A percentile compares a stretch with the other conserved stretches of the same genome.
phyloP scores from a whole-genome alignment of 2,329 filamentous ascomycete genomes.

The Penicillium sp. region DNA sequence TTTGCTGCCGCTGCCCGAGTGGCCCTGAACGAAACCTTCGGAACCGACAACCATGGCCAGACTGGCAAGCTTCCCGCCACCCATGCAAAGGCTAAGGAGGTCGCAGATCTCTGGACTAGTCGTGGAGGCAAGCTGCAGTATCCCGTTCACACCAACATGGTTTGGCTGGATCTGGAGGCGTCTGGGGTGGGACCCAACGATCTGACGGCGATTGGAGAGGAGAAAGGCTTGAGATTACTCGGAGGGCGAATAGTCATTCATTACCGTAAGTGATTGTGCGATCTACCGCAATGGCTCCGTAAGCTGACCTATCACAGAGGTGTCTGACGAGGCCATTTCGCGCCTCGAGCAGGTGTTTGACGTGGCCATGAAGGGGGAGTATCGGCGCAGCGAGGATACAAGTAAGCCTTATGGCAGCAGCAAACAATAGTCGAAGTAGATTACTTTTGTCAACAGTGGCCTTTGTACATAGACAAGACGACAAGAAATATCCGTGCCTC shows the following conservation, averaged over 20 bases:
- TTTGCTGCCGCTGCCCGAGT: conserved; percentile 70
- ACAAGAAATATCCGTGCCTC: conserved; percentile 1
- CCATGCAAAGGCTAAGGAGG: conserved; percentile 58
- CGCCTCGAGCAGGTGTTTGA: conserved; percentile 55
- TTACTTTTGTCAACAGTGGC: conserved; percentile 6
- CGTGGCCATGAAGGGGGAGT: conserved; percentile 31
- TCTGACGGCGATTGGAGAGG: conserved; percentile 52
- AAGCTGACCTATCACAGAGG: conserved; percentile 45
- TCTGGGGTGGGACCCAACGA: conserved; percentile 51
- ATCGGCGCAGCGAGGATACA: conserved; percentile 28
- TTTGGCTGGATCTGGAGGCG: conserved; percentile 70
- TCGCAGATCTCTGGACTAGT: conserved; percentile 62
- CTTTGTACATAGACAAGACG: not conserved
- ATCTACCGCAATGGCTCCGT: not conserved
- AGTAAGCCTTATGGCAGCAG: conserved; percentile 36
- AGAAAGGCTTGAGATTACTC: conserved; percentile 53
- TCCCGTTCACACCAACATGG: conserved; percentile 85
- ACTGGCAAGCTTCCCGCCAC: conserved; percentile 57
- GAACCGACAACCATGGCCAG: conserved; percentile 51
- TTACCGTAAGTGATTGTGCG: conserved; percentile 48
- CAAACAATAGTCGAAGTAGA: conserved; percentile 4
- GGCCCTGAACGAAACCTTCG: conserved; percentile 74
- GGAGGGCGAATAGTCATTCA: conserved; percentile 62
- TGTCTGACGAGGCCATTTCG: conserved; percentile 59
- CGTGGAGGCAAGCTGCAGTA: conserved; percentile 64